These are phyloP conservation scores for Pleurotus ostreatus DNA, from an alignment of 768 basidiomycete species.

Conservation along the genomic window DNA sequence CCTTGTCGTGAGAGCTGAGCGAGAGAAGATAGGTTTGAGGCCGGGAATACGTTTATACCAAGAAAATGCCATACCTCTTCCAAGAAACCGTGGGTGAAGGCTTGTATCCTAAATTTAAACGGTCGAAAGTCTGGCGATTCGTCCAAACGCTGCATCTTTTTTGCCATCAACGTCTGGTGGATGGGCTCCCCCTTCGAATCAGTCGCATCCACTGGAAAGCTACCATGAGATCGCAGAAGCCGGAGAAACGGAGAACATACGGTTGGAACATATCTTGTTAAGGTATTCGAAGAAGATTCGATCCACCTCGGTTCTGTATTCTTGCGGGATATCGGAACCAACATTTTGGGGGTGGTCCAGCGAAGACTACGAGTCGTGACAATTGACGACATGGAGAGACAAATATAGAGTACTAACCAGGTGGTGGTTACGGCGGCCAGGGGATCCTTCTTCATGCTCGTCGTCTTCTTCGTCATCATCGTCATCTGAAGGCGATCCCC, in stretches of 20 bases:
- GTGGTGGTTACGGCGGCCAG: constrained; percentile 15
- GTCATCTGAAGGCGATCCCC: constrained; percentile 42
- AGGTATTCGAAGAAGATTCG: constrained; percentile 89
- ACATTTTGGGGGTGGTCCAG: constrained; percentile 2
- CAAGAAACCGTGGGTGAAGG: constrained; percentile 93
- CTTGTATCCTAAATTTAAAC: constrained; percentile 98
- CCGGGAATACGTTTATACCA: background rate
- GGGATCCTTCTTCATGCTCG: constrained; percentile 32
- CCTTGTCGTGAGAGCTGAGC: constrained; percentile 76
- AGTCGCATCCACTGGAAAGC: constrained; percentile 73
- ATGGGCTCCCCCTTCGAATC: constrained; percentile 96
- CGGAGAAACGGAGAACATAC: constrained; percentile 44
- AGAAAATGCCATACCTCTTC: constrained; percentile 64
- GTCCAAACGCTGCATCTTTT: constrained; percentile 96
- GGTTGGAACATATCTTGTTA: constrained; percentile 82
- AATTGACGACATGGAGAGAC: constrained; percentile 1
- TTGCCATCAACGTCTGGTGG: constrained; percentile 97
- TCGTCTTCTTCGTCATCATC: constrained; percentile 46
- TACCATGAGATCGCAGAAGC: constrained; percentile 3
- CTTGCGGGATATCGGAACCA: constrained; percentile 65
- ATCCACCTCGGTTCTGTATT: constrained; percentile 81
- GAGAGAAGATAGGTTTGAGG: background rate
- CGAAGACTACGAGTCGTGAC: constrained; percentile 7
- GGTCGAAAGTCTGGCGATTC: constrained; percentile 96
- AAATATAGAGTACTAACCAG: constrained; percentile 3